Conservation (phyloP, 2,329 filamentous ascomycete genomes). For the Fusarium sp. region DNA sequence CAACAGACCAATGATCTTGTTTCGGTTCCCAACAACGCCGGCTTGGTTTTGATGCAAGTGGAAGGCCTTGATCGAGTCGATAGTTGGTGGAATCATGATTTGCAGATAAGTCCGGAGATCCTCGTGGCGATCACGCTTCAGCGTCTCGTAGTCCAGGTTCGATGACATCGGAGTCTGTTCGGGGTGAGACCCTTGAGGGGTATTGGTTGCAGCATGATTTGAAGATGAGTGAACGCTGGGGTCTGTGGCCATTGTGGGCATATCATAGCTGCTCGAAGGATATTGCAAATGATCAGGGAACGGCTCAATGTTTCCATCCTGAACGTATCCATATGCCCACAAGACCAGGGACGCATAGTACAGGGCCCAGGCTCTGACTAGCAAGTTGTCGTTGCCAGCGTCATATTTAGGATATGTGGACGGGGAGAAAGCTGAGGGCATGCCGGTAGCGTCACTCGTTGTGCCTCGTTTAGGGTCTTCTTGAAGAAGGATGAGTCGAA, state of each 20-base stretch:
- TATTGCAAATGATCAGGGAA: constrained; percentile 45
- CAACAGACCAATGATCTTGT: constrained; percentile 43
- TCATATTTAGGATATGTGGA: constrained; percentile 42
- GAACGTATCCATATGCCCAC: constrained; percentile 45
- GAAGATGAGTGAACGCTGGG: constrained; percentile 39
- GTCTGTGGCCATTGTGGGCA: constrained; percentile 25
- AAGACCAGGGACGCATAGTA: constrained; percentile 46
- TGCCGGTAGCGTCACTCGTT: constrained; percentile 22
- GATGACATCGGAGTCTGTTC: constrained; percentile 32
- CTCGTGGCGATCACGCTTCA: constrained; percentile 42
- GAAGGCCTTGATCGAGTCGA: constrained; percentile 45
- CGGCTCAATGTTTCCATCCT: constrained; percentile 44
- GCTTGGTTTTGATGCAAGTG: constrained; percentile 46
- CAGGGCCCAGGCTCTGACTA: constrained; percentile 43
- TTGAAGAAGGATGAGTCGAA: constrained; percentile 43
- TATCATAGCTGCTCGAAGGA: constrained; percentile 25
- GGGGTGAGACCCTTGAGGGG: constrained; percentile 31
- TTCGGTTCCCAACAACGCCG: constrained; percentile 44
- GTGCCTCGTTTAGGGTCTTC: constrained; percentile 32
- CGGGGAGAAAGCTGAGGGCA: constrained; percentile 30
- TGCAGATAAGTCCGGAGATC: constrained; percentile 45
- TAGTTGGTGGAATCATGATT: constrained; percentile 46
- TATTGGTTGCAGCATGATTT: constrained; percentile 24
- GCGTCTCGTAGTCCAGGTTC: constrained; percentile 35
- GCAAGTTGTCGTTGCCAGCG: constrained; percentile 41